Percentiles rank a stretch among this genome's conserved stretches.
Evolutionary conservation across 139 green algal genomes (phyloP).

Genomic region (Volvox africanus): DNA sequence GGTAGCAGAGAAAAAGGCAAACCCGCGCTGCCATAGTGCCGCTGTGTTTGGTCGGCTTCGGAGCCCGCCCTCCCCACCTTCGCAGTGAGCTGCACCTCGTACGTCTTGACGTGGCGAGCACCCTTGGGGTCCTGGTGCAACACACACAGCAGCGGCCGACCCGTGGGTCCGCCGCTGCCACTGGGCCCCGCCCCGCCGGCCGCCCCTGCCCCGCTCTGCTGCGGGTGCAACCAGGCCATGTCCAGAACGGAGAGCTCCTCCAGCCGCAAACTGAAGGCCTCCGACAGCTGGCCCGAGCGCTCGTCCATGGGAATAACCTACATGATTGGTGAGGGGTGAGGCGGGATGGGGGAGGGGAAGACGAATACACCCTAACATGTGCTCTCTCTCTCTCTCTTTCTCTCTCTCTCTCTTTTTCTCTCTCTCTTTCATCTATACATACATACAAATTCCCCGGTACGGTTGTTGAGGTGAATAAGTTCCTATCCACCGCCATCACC

Average conservation of each 20-base stretch:
- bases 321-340: neutral
- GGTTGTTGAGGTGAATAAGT: too few relatives aligned
- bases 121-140: slow-evolving; percentile 95
- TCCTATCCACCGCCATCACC: too few relatives aligned
- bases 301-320: slow-evolving; percentile 84
- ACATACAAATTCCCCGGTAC: too few relatives aligned
- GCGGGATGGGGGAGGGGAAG: neutral
- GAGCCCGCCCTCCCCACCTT: slow-evolving; percentile 4
- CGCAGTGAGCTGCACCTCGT: slow-evolving; percentile 38
- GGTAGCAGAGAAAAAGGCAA: too few relatives aligned
- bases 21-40: too few relatives aligned
- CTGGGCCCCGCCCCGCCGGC: neutral
- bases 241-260: slow-evolving; percentile 79
- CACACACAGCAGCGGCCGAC: slow-evolving; percentile 83
- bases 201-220: neutral
- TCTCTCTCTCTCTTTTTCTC: too few relatives aligned
- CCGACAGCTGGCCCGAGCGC: slow-evolving; percentile 66
- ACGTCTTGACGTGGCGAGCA: slow-evolving; percentile 86
- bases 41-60: too few relatives aligned
- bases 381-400: too few relatives aligned
- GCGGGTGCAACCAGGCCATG: slow-evolving; percentile 49
- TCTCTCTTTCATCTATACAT: too few relatives aligned
- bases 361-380: neutral
- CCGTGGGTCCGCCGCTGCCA: neutral
- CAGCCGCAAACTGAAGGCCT: slow-evolving; percentile 92